Evolutionary conservation across 192 early-diverging fungal species (phyloP), one percentile per base, ranked within the genome.

Genomic region (Linnemannia exigua): DNA sequence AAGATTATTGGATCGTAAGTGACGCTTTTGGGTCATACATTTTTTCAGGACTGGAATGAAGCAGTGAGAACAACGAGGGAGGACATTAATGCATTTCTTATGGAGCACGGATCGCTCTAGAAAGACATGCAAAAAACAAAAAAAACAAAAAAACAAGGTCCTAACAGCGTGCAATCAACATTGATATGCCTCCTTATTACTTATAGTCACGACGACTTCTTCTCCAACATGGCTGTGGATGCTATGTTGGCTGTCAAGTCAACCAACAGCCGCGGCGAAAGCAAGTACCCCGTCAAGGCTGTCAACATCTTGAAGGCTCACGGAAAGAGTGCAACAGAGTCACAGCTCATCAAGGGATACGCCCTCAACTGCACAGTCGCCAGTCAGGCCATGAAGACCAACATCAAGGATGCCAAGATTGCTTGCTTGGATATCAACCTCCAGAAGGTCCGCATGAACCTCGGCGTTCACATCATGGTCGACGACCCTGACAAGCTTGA

Each of bases 381-480:
- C 38, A 95, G 96, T 66, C 96, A 98, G 90, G 98, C 97, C 36
- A 98, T 99, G 94, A 95, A 94, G 79, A 98, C 95, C 67, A 91
- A 91, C 67, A 90, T 99, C 70, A 90, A 87, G 20, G 93, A 93
- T 76, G 97, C 99, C 69, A 97, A 97, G 90, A 98, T 99, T 91
- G 96, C 98, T 16, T 97, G 96, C 84, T 90, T 99, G 67, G 99
- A 99, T 89, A 98, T 99, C 90, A 98, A 99, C 92, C 93, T 99
- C 71, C 97, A 98, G 89, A 99, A 98, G 91, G 95, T 96, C 16
- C 93, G 98, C 79, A 99, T 99, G 99, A 94, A 96, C 89, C 88
- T 99, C 67, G 99, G 99, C 71, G 97, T 99, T 63, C 96, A 99
- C 80, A 98, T 99, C 88, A 96, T 98, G 44, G 95, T 99, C 41